Evolutionary conservation across 805 yeast species (phyloP), one percentile per base, ranked within the genome.

Genomic region (Suhomyces tanzawaensis): DNA sequence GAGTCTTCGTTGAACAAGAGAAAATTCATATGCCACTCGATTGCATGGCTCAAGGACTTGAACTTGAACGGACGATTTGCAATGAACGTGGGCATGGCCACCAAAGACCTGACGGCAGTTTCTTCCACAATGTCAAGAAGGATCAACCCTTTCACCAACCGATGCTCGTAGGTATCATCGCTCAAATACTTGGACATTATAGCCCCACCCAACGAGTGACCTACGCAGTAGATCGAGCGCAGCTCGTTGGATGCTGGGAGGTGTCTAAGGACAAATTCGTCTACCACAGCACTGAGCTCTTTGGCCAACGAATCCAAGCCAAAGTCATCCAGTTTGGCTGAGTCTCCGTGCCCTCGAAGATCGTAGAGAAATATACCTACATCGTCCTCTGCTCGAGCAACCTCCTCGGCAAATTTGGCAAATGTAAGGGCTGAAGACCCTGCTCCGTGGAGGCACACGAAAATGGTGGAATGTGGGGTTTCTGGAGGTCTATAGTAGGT

Each of bases 111-210:
- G 2, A 84, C 70, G 0, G 98, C 97, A 0, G 93, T 82, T 42
- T 90, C 98, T 55, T 93, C 99, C 1, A 93, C 96, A 2, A 93
- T 93, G 59, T 93, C 99, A 13, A 93, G 62, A 70, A 90, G 79
- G 0, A 77, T 74, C 3, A 93, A 60, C 0, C 98, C 99, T 24
- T 74, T 69, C 2, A 85, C 55, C 4, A 49, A 51, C 53, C 14
- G 57, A 30, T 23, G 37, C 14, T 6, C 22, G 16, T 62, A 46
- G 2, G 50, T 46, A 6, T 45, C 24, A 3, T 51, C 45, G 8
- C 55, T 35, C 4, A 78, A 57, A 1, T 76, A 73, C 29, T 72
- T 71, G 0, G 95, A 74, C 22, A 88, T 48, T 3, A 93, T 79
- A 0, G 96, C 74, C 0, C 97, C 99, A 4, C 99, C 99, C 22